Percentiles rank a stretch among this genome's conserved stretches.
These are phyloP conservation scores for Mycena alexandri DNA, from an alignment of 768 basidiomycete species.

Conservation along the genomic window DNA sequence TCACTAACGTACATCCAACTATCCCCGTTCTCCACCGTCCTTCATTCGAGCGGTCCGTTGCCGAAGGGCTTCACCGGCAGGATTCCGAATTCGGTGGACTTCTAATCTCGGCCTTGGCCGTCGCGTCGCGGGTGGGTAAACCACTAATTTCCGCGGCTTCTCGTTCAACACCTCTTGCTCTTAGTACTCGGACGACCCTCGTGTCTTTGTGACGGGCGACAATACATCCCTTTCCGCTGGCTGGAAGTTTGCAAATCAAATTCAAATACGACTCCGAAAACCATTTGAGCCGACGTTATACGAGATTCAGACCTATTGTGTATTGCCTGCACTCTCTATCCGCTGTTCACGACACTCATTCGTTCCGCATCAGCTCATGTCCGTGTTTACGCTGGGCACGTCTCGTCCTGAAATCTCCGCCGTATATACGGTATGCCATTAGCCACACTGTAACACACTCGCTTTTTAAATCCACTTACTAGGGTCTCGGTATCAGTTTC, in stretches of 20 bases:
- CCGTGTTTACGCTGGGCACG: slow-evolving; percentile 52
- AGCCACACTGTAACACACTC: no score
- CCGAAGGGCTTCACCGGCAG: slow-evolving; percentile 48
- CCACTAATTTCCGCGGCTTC: slow-evolving; percentile 38
- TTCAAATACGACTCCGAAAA: no score
- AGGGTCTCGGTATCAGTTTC: slow-evolving; percentile 60
- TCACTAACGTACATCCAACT: slow-evolving; percentile 54
- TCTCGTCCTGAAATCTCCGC: slow-evolving; percentile 59
- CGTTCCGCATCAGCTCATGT: slow-evolving; percentile 45
- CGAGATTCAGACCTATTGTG: slow-evolving; percentile 62
- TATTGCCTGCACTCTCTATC: slow-evolving; percentile 38
- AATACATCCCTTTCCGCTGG: slow-evolving; percentile 28
- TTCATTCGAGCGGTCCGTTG: slow-evolving; percentile 33
- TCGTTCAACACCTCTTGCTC: not conserved
- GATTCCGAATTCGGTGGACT: slow-evolving; percentile 56
- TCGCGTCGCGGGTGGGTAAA: slow-evolving; percentile 59
- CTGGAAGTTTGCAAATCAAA: no score
- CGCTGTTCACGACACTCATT: not conserved
- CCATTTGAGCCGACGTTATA: slow-evolving; percentile 23
- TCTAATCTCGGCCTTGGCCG: slow-evolving; percentile 65
- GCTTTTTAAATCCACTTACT: not conserved
- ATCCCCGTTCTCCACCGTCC: slow-evolving; percentile 56
- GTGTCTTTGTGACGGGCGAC: slow-evolving; percentile 51
- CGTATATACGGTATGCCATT: slow-evolving; percentile 38
- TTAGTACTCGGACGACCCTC: slow-evolving; percentile 61